These are phyloP conservation scores for Leccinum pellstonianum DNA, from an alignment of 768 basidiomycete species.

Conservation along the genomic window DNA sequence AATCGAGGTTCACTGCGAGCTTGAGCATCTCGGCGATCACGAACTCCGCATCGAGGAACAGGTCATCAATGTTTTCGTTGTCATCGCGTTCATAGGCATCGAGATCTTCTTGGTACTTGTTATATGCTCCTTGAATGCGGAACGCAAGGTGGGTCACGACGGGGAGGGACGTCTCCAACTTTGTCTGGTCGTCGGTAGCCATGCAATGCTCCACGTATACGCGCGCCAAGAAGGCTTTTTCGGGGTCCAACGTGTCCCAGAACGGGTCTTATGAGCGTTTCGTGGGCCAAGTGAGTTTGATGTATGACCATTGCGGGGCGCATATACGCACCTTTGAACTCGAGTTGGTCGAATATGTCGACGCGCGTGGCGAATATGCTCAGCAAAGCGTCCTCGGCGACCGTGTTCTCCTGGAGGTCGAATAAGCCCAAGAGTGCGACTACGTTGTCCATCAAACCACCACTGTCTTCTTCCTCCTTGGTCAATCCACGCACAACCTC, in stretches of 20 bases:
- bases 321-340: conserved; percentile 62
- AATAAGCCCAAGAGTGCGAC: conserved; percentile 55
- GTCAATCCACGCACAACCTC: conserved; percentile 45
- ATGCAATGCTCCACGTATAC: conserved; percentile 81
- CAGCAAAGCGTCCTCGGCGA: conserved; percentile 72
- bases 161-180: conserved; percentile 71
- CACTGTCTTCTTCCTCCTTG: conserved; percentile 38
- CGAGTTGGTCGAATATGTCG: conserved; percentile 65
- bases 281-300: neutral
- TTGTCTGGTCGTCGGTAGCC: conserved; percentile 53
- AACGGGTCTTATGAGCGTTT: conserved; percentile 52
- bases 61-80: conserved; percentile 45
- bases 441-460: conserved; percentile 38
- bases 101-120: conserved; percentile 49
- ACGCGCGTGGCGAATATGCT: conserved; percentile 66
- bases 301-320: neutral
- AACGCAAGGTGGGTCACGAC: conserved; percentile 84
- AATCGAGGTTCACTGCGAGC: conserved; percentile 80
- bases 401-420: conserved; percentile 54
- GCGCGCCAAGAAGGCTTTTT: conserved; percentile 77
- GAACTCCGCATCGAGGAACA: conserved; percentile 43
- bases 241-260: conserved; percentile 70
- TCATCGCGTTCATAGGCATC: conserved; percentile 43
- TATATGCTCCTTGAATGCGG: conserved; percentile 68
- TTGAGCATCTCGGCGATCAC: conserved; percentile 79